phyloP scores from a whole-genome alignment of 2,329 filamentous ascomycete genomes.

The Scopulariopsis brevicaulis region DNA sequence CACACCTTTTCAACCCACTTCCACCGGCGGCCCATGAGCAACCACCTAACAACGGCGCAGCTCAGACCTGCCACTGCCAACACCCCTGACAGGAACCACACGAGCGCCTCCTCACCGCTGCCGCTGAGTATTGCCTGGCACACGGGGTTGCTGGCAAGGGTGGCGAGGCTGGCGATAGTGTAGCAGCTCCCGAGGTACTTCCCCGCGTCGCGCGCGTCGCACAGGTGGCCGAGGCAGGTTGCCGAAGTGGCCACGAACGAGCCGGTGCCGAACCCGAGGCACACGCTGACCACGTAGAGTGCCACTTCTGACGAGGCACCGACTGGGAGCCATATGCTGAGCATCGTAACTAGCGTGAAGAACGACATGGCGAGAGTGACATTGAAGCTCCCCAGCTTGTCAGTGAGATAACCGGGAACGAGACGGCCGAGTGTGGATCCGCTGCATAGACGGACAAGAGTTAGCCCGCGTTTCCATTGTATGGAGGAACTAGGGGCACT shows the following conservation, averaged over 20 bases:
- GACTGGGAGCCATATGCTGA: constrained; percentile 61
- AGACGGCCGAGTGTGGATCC: constrained; percentile 67
- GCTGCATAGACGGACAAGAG: constrained; percentile 21
- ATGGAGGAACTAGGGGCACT: constrained; percentile 4
- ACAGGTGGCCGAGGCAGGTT: constrained; percentile 72
- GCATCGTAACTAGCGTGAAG: constrained; percentile 38
- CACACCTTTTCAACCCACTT: constrained; percentile 1
- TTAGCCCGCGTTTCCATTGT: background rate
- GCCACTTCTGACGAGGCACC: constrained; percentile 40
- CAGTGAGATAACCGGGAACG: constrained; percentile 64
- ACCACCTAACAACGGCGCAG: background rate
- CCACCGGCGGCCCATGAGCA: background rate
- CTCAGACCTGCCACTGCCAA: background rate
- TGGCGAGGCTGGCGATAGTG: constrained; percentile 14
- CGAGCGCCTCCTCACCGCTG: background rate
- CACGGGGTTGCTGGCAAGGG: constrained; percentile 6
- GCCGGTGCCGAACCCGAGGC: constrained; percentile 69
- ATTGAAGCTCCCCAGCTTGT: constrained; percentile 72
- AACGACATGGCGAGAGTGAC: constrained; percentile 58
- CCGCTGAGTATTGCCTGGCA: constrained; percentile 5
- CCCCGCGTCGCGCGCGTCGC: constrained; percentile 64
- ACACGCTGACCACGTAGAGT: constrained; percentile 44
- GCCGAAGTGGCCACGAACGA: constrained; percentile 68
- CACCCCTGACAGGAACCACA: background rate
- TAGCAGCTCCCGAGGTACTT: constrained; percentile 18